These are phyloP conservation scores for Moniliophthora roreri DNA, from an alignment of 1,284 basidiomycete species.

Conservation along the genomic window DNA sequence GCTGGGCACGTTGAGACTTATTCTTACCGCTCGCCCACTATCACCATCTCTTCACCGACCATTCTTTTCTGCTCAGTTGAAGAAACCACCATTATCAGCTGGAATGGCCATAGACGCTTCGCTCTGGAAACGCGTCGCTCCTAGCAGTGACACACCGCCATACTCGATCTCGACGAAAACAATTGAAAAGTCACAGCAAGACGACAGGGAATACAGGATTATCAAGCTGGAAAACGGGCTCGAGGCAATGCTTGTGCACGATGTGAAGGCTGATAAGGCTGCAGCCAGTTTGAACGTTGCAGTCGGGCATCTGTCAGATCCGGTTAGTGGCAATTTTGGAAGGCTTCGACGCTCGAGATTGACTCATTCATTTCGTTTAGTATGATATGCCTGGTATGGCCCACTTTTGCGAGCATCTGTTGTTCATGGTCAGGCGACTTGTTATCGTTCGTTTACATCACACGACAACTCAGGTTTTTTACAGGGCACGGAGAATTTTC, in stretches of 20 bases:
- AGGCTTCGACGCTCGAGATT: neutral
- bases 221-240: slow-evolving; percentile 88
- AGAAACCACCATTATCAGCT: too few relatives aligned
- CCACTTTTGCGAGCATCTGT: slow-evolving; percentile 93
- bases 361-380: slow-evolving; percentile 33
- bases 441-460: neutral
- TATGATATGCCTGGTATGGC: slow-evolving; percentile 87
- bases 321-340: slow-evolving; percentile 53
- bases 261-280: slow-evolving; percentile 90
- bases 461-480: slow-evolving; percentile 1
- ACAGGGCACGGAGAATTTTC: slow-evolving; percentile 81
- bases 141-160: slow-evolving; percentile 31
- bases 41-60: too few relatives aligned
- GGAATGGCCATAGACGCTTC: neutral
- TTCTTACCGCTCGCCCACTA: too few relatives aligned
- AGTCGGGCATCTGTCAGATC: slow-evolving; percentile 94
- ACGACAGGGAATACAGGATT: slow-evolving; percentile 78
- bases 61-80: too few relatives aligned
- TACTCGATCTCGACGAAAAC: slow-evolving; percentile 62
- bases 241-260: slow-evolving; percentile 84
- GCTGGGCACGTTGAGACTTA: too few relatives aligned
- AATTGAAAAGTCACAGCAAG: slow-evolving; percentile 76
- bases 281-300: slow-evolving; percentile 95
- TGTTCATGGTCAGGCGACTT: slow-evolving; percentile 79
- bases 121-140: slow-evolving; percentile 26